Evolutionary conservation across 2,329 filamentous ascomycete species (phyloP), one percentile per base, ranked within the genome.

Genomic region (Trichoderma atrobrunneum): DNA sequence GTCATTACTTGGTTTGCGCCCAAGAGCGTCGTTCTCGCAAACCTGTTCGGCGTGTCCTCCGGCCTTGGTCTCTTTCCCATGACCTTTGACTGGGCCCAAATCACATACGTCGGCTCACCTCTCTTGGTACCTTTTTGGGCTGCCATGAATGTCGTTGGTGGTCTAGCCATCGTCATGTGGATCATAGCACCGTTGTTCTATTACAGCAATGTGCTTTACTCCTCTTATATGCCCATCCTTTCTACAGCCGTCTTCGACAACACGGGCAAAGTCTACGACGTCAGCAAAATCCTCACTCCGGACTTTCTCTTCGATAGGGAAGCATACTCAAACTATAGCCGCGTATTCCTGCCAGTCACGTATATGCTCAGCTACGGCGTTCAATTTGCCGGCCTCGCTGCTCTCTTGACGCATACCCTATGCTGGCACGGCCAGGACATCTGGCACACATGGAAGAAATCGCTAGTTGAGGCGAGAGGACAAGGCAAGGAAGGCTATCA

Each of bases 81-180:
- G 77, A 97, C 94, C 0, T 97, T 97, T 78, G 94, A 97, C 82
- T 97, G 94, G 94, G 92, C 93, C 0, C 94, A 97, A 78, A 91
- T 97, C 74, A 93, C 94, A 0, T 91, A 95, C 78, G 96, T 97
- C 76, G 94, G 94, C 18, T 96, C 93, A 5, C 94, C 92, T 0
- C 84, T 97, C 7, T 86, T 96, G 18, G 94, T 93, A 0, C 93
- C 93, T 0, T 96, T 95, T 80, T 94, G 93, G 93, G 92, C 93
- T 54, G 91, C 93, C 10, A 89, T 95, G 82, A 96, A 96, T 77
- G 93, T 96, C 48, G 89, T 96, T 32, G 92, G 91, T 72, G 93
- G 93, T 6, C 85, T 96, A 64, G 89, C 94, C 3, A 82, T 94
- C 62, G 92, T 96, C 67, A 95, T 96, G 91, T 96, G 93, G 93